phyloP scores from a whole-genome alignment of 83 land plant species.

The Picea mariana region DNA sequence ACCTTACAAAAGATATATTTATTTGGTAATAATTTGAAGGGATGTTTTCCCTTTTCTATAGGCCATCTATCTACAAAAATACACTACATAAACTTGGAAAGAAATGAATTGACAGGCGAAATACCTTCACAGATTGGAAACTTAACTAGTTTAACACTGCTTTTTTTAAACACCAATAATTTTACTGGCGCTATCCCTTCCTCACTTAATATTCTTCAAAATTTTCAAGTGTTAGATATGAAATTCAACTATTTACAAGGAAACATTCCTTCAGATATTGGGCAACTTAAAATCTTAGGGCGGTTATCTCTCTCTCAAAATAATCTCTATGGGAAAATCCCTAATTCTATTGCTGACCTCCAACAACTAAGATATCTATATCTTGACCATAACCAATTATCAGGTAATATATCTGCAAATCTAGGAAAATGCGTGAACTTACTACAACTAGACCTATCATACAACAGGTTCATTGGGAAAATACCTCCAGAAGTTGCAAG shows the following conservation, averaged over 20 bases:
- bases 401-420: constrained; percentile 43
- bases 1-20: neutral
- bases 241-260: constrained; percentile 37
- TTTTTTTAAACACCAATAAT: too few species aligned
- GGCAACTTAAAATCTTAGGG: too few species aligned
- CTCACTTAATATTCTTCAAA: too few species aligned
- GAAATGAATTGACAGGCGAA: too few species aligned
- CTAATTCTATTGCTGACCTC: constrained; percentile 30
- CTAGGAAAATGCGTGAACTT: constrained; percentile 26
- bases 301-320: too few species aligned
- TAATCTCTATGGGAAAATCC: neutral
- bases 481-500: constrained; percentile 35
- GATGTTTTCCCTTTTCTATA: neutral
- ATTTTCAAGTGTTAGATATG: too few species aligned
- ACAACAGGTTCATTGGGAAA: constrained; percentile 42
- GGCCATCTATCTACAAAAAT: neutral
- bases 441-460: constrained; percentile 40
- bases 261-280: constrained; percentile 8
- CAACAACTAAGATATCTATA: constrained; percentile 26
- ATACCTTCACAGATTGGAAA: too few species aligned
- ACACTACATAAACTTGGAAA: too few species aligned
- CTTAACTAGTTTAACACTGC: too few species aligned
- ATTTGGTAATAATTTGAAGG: neutral
- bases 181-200: too few species aligned
- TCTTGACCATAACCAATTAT: constrained; percentile 40